phyloP scores from a whole-genome alignment of 441 rosid species.

The Erysimum cheiri region DNA sequence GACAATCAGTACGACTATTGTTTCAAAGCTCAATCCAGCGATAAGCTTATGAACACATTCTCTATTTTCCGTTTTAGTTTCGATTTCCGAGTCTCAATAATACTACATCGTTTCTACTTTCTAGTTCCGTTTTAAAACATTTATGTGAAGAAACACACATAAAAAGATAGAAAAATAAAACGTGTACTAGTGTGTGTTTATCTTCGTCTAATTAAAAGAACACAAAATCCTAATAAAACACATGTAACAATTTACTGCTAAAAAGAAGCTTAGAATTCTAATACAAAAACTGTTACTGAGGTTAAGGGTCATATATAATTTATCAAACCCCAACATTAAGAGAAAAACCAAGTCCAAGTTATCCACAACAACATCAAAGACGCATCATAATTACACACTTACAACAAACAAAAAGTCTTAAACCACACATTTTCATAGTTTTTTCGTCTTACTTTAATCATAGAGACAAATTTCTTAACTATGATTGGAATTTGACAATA shows the following conservation, averaged over 20 bases:
- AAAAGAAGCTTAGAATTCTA: background rate
- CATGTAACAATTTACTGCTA: too few relatives aligned
- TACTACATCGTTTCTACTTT: background rate
- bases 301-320: background rate
- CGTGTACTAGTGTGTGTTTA: background rate
- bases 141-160: background rate
- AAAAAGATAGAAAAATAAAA: background rate
- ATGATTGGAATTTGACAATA: background rate
- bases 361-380: background rate
- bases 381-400: background rate
- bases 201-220: background rate
- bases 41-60: background rate
- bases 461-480: background rate
- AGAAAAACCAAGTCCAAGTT: too few relatives aligned
- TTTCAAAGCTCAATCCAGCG: background rate
- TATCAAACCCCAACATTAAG: background rate
- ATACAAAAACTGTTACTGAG: background rate
- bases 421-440: background rate
- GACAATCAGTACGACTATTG: background rate
- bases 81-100: background rate
- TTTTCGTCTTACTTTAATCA: background rate
- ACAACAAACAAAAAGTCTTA: background rate
- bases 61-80: background rate
- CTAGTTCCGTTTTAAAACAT: background rate
- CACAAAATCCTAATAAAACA: too few relatives aligned